These are phyloP conservation scores for Fusarium cyanostomum DNA, from an alignment of 2,329 filamentous ascomycete species.

Conservation along the genomic window DNA sequence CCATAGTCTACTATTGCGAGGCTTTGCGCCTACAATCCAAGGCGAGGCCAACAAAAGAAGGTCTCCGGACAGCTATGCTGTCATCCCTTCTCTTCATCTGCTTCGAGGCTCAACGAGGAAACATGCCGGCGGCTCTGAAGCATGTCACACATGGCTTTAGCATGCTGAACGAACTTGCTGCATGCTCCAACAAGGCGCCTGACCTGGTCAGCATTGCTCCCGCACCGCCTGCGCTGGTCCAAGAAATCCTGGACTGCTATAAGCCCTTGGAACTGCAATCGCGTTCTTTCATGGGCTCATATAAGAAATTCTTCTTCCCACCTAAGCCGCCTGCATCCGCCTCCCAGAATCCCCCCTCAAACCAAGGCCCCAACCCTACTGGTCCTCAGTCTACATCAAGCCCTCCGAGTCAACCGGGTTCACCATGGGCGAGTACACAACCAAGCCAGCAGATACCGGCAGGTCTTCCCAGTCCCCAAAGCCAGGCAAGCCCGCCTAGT, in stretches of 20 bases:
- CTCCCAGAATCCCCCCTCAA: constrained; percentile 7
- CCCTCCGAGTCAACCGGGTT: constrained; percentile 42
- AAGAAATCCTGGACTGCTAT: constrained; percentile 53
- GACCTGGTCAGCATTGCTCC: constrained; percentile 51
- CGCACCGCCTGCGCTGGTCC: constrained; percentile 49
- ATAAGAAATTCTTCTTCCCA: constrained; percentile 48
- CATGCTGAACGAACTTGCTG: constrained; percentile 52
- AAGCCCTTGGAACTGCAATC: constrained; percentile 52
- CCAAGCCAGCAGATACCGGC: constrained; percentile 15
- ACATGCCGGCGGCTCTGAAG: constrained; percentile 52
- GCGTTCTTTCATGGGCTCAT: constrained; percentile 52
- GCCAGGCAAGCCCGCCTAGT: constrained; percentile 45
- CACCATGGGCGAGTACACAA: constrained; percentile 33
- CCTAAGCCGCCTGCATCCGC: constrained; percentile 22
- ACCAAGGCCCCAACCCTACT: constrained; percentile 15
- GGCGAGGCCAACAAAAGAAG: constrained; percentile 49
- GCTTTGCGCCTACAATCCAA: constrained; percentile 53
- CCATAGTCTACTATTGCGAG: constrained; percentile 53
- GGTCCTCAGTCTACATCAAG: constrained; percentile 22
- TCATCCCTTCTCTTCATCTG: constrained; percentile 54
- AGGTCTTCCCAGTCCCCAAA: constrained; percentile 48
- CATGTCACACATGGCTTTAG: constrained; percentile 54
- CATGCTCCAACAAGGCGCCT: constrained; percentile 49
- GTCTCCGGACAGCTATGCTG: constrained; percentile 51
- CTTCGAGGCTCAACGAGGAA: constrained; percentile 53